Percentiles rank a stretch among this genome's conserved stretches.
phyloP scores from a whole-genome alignment of 2,329 filamentous ascomycete species.

The Epichloe glyceriae region DNA sequence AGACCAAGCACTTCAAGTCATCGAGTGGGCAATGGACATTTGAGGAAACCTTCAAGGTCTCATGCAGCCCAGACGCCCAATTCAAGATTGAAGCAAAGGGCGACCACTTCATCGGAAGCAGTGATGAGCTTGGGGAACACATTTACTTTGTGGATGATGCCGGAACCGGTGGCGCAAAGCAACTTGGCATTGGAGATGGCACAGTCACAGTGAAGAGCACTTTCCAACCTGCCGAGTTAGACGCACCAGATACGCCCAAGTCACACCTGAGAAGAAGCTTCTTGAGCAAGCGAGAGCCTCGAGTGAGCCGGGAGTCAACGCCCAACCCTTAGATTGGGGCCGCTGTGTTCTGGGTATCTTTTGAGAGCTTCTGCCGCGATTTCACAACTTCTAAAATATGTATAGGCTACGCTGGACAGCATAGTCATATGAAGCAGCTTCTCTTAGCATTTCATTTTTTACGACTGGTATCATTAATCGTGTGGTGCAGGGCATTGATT shows the following conservation, averaged over 20 bases:
- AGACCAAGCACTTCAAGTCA: slow-evolving; percentile 83
- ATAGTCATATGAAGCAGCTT: slow-evolving; percentile 1
- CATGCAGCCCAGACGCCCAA: slow-evolving; percentile 67
- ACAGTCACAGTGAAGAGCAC: slow-evolving; percentile 60
- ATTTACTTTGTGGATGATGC: slow-evolving; percentile 87
- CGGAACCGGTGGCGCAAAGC: slow-evolving; percentile 54
- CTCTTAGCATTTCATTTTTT: not conserved
- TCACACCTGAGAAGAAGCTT: slow-evolving; percentile 38
- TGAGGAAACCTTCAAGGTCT: slow-evolving; percentile 67
- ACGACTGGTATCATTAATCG: not conserved
- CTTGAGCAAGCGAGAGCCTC: slow-evolving; percentile 37
- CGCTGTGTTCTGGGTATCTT: slow-evolving; percentile 7
- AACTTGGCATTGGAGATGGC: slow-evolving; percentile 60
- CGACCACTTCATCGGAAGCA: slow-evolving; percentile 71
- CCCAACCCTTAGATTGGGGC: slow-evolving; percentile 20
- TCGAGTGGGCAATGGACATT: slow-evolving; percentile 52
- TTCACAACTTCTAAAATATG: not conserved
- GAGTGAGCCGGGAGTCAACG: slow-evolving; percentile 30
- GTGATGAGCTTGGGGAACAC: slow-evolving; percentile 72
- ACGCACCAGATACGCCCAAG: slow-evolving; percentile 32
- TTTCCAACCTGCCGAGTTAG: slow-evolving; percentile 45
- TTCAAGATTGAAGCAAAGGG: slow-evolving; percentile 82
- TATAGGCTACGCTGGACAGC: not conserved
- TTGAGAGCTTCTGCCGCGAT: not conserved
- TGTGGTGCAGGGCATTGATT: not conserved